A percentile compares a stretch with the other conserved stretches of the same genome.
Conservation (phyloP, 176 grass and related monocot species). For the Calamus simplicifolius region DNA sequence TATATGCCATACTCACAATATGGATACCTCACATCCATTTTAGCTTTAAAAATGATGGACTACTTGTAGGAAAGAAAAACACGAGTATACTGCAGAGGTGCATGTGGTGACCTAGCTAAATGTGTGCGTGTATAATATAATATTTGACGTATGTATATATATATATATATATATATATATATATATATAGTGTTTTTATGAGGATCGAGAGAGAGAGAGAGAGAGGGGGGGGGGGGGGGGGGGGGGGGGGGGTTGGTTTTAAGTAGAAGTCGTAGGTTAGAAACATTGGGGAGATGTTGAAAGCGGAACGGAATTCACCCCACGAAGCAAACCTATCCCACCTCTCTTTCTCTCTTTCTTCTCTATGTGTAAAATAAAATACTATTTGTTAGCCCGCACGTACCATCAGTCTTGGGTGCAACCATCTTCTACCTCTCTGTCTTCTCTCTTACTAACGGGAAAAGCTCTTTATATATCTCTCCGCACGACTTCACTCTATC, state of each 20-base stretch:
- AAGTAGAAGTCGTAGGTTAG: constrained; percentile 96
- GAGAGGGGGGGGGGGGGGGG: too few species aligned
- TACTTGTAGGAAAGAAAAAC: too few species aligned
- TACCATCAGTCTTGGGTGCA: constrained; percentile 85
- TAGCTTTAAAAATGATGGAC: too few species aligned
- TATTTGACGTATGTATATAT: too few species aligned
- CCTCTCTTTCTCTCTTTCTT: constrained; percentile 21
- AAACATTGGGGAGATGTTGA: constrained; percentile 85
- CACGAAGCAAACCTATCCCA: constrained; percentile 58
- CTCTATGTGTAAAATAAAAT: constrained; percentile 6
- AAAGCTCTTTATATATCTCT: constrained; percentile 3
- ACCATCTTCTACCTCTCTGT: constrained; percentile 72
- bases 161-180: too few species aligned
- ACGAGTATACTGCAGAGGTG: too few species aligned
- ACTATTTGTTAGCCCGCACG: constrained; percentile 76
- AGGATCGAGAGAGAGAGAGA: constrained; percentile 35
- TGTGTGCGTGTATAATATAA: too few species aligned
- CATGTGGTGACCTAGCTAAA: too few species aligned
- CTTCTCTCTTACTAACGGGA: constrained; percentile 75
- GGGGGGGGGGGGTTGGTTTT: constrained; percentile 93
- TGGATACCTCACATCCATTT: too few species aligned
- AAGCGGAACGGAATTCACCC: constrained; percentile 61
- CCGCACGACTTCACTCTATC: too few species aligned
- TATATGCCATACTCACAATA: too few species aligned
- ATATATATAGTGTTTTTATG: too few species aligned